phyloP scores from a whole-genome alignment of 768 basidiomycete genomes.

The Kwoniella dendrophila region DNA sequence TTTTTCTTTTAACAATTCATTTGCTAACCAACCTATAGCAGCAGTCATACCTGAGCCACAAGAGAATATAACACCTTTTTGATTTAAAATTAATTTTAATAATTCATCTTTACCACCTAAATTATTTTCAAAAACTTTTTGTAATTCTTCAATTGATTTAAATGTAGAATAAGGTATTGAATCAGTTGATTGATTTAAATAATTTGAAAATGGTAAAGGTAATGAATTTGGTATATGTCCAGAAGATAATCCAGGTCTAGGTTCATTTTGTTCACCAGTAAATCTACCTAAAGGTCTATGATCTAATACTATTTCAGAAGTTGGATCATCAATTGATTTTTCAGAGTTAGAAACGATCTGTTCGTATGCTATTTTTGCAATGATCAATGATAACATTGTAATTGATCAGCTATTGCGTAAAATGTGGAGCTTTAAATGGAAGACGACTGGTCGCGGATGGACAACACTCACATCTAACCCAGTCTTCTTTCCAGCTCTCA shows the following conservation, averaged over 20 bases:
- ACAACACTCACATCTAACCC: conserved; percentile 38
- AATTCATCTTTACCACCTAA: conserved; percentile 63
- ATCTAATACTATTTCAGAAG: conserved; percentile 76
- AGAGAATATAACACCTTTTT: conserved; percentile 67
- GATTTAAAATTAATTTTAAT: conserved; percentile 65
- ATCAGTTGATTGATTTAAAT: conserved; percentile 62
- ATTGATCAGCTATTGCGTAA: too few relatives aligned
- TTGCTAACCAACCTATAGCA: conserved; percentile 87
- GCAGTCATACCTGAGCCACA: conserved; percentile 99
- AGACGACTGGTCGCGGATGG: not conserved
- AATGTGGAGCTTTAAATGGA: not conserved
- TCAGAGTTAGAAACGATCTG: conserved; percentile 74
- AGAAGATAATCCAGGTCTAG: conserved; percentile 79
- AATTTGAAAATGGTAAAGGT: conserved; percentile 78
- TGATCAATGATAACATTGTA: not conserved
- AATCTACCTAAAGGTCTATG: conserved; percentile 82
- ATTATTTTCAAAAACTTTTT: conserved; percentile 64
- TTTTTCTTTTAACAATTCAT: conserved; percentile 63
- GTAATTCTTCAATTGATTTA: conserved; percentile 65
- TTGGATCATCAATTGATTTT: conserved; percentile 56
- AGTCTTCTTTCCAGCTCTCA: conserved; percentile 22
- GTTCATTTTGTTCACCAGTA: conserved; percentile 80
- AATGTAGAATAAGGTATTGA: conserved; percentile 63
- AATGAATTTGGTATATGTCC: conserved; percentile 90
- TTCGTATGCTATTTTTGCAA: conserved; percentile 66